Percentiles rank a stretch among this genome's conserved stretches.
These are phyloP conservation scores for Sugiyamaella marilandica DNA, from an alignment of 805 yeast genomes.

Conservation along the genomic window DNA sequence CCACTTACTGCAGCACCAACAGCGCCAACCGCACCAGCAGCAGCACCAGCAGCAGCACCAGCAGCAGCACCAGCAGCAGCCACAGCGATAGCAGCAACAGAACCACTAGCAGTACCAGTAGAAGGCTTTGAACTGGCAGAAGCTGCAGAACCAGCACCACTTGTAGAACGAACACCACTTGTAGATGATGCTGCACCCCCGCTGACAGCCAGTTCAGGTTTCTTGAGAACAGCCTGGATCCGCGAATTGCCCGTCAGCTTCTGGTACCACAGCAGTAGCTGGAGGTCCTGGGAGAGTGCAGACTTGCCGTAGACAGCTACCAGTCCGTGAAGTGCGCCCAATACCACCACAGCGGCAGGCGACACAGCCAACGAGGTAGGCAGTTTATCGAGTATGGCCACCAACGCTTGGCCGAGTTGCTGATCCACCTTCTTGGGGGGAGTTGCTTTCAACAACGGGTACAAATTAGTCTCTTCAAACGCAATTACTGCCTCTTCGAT, in stretches of 20 bases:
- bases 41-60: not conserved
- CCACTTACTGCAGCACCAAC: slow-evolving; percentile 28
- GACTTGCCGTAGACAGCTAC: slow-evolving; percentile 31
- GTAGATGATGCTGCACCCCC: slow-evolving; percentile 11
- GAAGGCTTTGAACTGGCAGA: no score
- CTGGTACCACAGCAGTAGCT: slow-evolving; percentile 32
- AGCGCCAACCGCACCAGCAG: slow-evolving; percentile 6
- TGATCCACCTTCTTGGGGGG: slow-evolving; percentile 24
- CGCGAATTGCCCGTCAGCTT: slow-evolving; percentile 25
- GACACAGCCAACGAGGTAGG: slow-evolving; percentile 26
- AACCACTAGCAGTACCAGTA: not conserved
- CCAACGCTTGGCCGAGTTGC: slow-evolving; percentile 20
- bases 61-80: slow-evolving; percentile 4
- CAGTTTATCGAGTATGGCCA: slow-evolving; percentile 24
- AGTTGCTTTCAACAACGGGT: slow-evolving; percentile 32
- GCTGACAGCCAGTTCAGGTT: not conserved
- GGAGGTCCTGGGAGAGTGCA: slow-evolving; percentile 29
- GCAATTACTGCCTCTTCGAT: slow-evolving; percentile 28
- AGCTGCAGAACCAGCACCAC: slow-evolving; percentile 17
- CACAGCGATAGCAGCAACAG: not conserved
- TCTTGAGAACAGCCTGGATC: slow-evolving; percentile 25
- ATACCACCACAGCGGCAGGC: slow-evolving; percentile 41
- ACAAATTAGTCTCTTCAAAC: slow-evolving; percentile 39
- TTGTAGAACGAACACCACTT: slow-evolving; percentile 16
- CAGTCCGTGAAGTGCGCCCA: slow-evolving; percentile 41